Percentiles rank a stretch among this genome's conserved stretches.
phyloP scores from a whole-genome alignment of 2,329 filamentous ascomycete genomes.

The Colletotrichum tropicale region DNA sequence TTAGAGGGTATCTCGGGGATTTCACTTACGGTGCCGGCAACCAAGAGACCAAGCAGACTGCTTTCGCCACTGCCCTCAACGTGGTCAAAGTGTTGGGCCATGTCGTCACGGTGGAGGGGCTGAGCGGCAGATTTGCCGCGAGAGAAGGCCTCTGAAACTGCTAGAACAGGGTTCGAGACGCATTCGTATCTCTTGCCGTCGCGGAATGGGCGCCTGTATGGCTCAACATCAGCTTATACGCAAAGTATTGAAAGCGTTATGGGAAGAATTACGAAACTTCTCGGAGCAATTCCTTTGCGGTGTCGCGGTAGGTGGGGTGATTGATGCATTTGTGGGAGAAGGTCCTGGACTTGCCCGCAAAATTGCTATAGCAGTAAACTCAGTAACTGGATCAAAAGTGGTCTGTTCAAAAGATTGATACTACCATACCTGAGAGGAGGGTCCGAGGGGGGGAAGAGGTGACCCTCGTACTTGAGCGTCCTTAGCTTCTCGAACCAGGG shows the following conservation, averaged over 20 bases:
- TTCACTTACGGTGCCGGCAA: background rate
- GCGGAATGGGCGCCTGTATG: background rate
- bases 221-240: background rate
- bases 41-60: background rate
- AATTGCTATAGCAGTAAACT: background rate
- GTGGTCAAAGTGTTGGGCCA: background rate
- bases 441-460: background rate
- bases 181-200: background rate
- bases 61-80: background rate
- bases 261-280: background rate
- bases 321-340: background rate
- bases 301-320: background rate
- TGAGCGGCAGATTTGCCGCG: background rate
- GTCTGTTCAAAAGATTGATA: background rate
- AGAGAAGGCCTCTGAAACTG: background rate
- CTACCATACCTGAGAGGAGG: background rate
- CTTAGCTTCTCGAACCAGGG: background rate
- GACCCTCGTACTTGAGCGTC: background rate
- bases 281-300: background rate
- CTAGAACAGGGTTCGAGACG: background rate
- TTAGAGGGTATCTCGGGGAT: rapidly evolving
- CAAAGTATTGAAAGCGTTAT: background rate
- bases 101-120: background rate
- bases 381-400: background rate
- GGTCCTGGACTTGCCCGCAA: background rate